Conservation (phyloP, 192 early-diverging fungal genomes). For the Spinellus fusiger region DNA sequence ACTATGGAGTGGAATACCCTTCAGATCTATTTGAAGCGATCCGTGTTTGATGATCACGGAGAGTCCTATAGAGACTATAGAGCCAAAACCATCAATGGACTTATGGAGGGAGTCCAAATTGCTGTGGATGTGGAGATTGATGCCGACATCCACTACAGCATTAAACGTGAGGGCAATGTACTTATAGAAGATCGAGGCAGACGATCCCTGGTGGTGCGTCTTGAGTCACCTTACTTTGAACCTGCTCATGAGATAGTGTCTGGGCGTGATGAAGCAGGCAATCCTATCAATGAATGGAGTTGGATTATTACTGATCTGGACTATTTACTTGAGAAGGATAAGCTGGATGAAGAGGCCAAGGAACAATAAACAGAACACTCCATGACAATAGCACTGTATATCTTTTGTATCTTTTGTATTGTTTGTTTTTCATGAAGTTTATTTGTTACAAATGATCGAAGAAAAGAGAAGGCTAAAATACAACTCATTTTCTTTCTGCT, state of each 20-base stretch:
- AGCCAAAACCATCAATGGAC: slow-evolving; percentile 32
- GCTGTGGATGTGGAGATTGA: slow-evolving; percentile 43
- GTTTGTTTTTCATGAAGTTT: background rate
- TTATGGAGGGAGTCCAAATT: slow-evolving; percentile 44
- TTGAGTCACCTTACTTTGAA: slow-evolving; percentile 46
- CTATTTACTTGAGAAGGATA: slow-evolving; percentile 43
- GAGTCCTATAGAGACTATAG: slow-evolving; percentile 25
- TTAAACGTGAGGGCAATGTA: slow-evolving; percentile 2
- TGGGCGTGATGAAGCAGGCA: slow-evolving; percentile 30
- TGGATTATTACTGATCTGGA: slow-evolving; percentile 48
- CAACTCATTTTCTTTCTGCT: background rate
- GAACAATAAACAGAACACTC: background rate
- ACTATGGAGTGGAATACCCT: slow-evolving; percentile 37
- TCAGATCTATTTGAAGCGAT: slow-evolving; percentile 13
- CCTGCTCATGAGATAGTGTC: slow-evolving; percentile 43
- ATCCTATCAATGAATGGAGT: slow-evolving; percentile 38
- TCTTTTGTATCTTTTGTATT: background rate
- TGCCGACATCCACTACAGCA: slow-evolving; percentile 31
- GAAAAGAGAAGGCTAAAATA: background rate
- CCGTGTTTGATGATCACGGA: slow-evolving; percentile 2
- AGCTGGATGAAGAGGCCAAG: slow-evolving; percentile 5
- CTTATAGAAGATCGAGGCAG: slow-evolving; percentile 41
- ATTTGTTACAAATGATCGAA: background rate
- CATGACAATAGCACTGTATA: background rate
- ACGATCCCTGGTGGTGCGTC: slow-evolving; percentile 38